phyloP scores from a whole-genome alignment of 306 rosid genomes.

The Acacia crassicarpa region DNA sequence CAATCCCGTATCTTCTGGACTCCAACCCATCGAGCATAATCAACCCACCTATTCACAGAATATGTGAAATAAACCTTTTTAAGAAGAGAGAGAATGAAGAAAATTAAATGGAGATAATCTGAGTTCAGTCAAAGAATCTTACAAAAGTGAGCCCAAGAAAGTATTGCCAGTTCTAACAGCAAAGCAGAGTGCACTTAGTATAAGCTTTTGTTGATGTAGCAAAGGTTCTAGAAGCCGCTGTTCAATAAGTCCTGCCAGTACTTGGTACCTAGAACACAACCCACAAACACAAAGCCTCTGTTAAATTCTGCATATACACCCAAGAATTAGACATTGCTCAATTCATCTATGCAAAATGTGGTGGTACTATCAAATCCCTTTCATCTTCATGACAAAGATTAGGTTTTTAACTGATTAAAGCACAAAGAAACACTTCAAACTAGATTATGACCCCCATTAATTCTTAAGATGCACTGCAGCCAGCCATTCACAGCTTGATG shows the following conservation, averaged over 20 bases:
- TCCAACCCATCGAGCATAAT: constrained; percentile 82
- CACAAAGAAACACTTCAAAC: not conserved
- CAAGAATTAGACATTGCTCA: not conserved
- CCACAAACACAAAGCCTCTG: constrained; percentile 17
- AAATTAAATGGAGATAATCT: not conserved
- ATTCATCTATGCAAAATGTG: constrained; percentile 9
- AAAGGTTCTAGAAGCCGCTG: constrained; percentile 79
- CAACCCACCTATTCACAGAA: constrained; percentile 77
- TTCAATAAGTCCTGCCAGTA: constrained; percentile 81
- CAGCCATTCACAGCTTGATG: constrained; percentile 11
- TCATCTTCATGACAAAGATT: not conserved
- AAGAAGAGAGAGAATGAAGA: not conserved
- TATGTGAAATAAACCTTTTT: not conserved
- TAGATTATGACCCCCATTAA: not conserved
- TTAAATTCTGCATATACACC: constrained; percentile 20
- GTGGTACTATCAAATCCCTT: not conserved
- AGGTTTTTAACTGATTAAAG: not conserved
- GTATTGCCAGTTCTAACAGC: constrained; percentile 81
- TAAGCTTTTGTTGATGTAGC: constrained; percentile 61
- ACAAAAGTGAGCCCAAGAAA: constrained; percentile 81
- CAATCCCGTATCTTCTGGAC: constrained; percentile 64
- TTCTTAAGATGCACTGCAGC: not conserved
- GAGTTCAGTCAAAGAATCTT: constrained; percentile 38
- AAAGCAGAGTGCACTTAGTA: constrained; percentile 67
- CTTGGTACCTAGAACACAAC: constrained; percentile 61